phyloP scores from a whole-genome alignment of 2,329 filamentous ascomycete genomes.

The Paraconiothyrium brasiliense region DNA sequence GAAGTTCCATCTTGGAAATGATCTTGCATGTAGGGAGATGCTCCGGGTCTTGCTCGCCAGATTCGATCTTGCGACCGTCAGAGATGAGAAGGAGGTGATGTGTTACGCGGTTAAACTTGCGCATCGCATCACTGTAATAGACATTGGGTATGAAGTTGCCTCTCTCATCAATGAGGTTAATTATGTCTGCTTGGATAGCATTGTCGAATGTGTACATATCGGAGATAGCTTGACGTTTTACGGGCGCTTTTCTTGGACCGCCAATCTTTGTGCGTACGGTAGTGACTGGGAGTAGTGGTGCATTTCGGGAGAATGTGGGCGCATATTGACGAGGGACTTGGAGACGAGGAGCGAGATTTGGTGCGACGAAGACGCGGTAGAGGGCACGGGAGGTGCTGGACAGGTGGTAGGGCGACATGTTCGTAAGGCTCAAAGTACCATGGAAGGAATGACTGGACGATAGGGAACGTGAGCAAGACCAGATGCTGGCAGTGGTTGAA shows the following conservation, averaged over 20 bases:
- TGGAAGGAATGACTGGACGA: conserved; percentile 13
- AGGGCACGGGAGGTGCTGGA: conserved; percentile 52
- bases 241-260: conserved; percentile 32
- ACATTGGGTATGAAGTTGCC: conserved; percentile 48
- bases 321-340: conserved; percentile 31
- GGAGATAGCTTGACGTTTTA: conserved; percentile 47
- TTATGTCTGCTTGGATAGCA: conserved; percentile 56
- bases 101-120: conserved; percentile 57
- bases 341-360: conserved; percentile 37
- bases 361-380: conserved; percentile 56
- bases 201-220: conserved; percentile 57
- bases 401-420: conserved; percentile 45
- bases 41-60: conserved; percentile 51
- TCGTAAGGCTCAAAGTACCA: not conserved
- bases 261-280: conserved; percentile 28
- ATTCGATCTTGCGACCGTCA: conserved; percentile 33
- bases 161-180: conserved; percentile 56
- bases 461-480: not conserved
- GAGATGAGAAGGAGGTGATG: conserved; percentile 63
- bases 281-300: conserved; percentile 22
- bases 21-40: conserved; percentile 74
- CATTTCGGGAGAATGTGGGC: conserved; percentile 19
- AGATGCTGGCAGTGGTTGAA: conserved; percentile 4
- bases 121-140: conserved; percentile 51
- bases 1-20: conserved; percentile 64